Evolutionary conservation across 768 basidiomycete genomes (phyloP).

Genomic region (button mushroom (Agaricus bisporus)): DNA sequence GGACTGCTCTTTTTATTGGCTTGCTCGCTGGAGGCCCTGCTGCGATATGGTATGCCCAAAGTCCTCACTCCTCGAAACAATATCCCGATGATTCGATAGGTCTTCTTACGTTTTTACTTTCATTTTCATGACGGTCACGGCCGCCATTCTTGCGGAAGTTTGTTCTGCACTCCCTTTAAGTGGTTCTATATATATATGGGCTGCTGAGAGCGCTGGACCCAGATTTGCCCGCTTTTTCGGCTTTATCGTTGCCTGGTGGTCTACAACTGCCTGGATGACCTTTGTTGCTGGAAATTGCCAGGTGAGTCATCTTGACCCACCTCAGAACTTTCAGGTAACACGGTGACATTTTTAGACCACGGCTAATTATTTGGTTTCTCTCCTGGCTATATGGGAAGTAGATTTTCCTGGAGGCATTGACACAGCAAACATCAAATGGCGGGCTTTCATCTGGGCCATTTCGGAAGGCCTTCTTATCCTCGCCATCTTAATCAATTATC

Average conservation of each 20-base stretch:
- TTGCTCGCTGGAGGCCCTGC: slow-evolving; percentile 82
- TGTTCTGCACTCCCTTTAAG: slow-evolving; percentile 85
- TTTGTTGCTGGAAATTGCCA: slow-evolving; percentile 87
- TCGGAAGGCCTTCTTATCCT: slow-evolving; percentile 69
- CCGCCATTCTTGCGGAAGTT: slow-evolving; percentile 81
- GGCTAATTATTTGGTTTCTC: slow-evolving; percentile 86
- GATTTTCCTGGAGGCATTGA: slow-evolving; percentile 77
- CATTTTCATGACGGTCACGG: slow-evolving; percentile 85
- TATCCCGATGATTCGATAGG: slow-evolving; percentile 33
- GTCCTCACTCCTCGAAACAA: background rate
- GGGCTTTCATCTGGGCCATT: slow-evolving; percentile 78
- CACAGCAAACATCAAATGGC: slow-evolving; percentile 75
- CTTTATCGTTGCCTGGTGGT: slow-evolving; percentile 91
- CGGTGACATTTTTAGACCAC: slow-evolving; percentile 48
- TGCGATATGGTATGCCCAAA: slow-evolving; percentile 60
- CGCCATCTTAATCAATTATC: slow-evolving; percentile 77
- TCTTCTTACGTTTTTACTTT: slow-evolving; percentile 80
- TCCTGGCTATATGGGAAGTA: slow-evolving; percentile 72
- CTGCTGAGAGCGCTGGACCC: slow-evolving; percentile 86
- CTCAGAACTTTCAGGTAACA: background rate
- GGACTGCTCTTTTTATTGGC: slow-evolving; percentile 76
- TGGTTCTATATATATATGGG: slow-evolving; percentile 94
- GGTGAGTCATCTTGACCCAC: slow-evolving; percentile 30
- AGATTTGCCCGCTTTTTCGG: slow-evolving; percentile 84
- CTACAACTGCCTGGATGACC: slow-evolving; percentile 94